A percentile compares a stretch with the other conserved stretches of the same genome.
These are phyloP conservation scores for Tylopilus subfusipes DNA, from an alignment of 768 basidiomycete genomes.

Conservation along the genomic window DNA sequence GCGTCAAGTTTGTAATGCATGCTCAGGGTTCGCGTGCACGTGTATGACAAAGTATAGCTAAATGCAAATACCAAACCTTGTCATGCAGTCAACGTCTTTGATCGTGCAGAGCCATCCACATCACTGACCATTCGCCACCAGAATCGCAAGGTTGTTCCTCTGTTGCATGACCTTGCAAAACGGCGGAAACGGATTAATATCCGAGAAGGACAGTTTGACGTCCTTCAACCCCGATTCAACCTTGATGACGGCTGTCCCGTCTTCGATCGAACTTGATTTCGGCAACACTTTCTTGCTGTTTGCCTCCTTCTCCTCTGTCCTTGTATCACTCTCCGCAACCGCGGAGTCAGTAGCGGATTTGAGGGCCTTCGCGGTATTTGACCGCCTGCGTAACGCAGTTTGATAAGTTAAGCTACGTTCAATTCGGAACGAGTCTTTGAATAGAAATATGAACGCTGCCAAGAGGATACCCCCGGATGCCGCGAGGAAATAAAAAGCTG, in stretches of 20 bases:
- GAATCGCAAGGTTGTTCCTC: slow-evolving; percentile 63
- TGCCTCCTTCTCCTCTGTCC: slow-evolving; percentile 10
- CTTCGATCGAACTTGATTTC: slow-evolving; percentile 23
- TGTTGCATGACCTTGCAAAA: slow-evolving; percentile 54
- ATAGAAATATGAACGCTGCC: slow-evolving; percentile 58
- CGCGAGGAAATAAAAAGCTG: slow-evolving; percentile 78
- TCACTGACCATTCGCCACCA: slow-evolving; percentile 34
- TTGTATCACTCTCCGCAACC: slow-evolving; percentile 11
- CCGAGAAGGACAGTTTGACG: slow-evolving; percentile 56
- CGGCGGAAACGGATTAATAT: slow-evolving; percentile 73
- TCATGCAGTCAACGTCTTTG: slow-evolving; percentile 7
- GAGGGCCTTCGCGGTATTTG: slow-evolving; percentile 23
- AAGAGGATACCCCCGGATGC: slow-evolving; percentile 56
- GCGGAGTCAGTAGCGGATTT: slow-evolving; percentile 22
- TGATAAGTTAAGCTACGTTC: slow-evolving; percentile 84
- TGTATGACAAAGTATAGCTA: slow-evolving; percentile 69
- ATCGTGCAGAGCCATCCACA: not conserved
- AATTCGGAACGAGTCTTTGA: slow-evolving; percentile 79
- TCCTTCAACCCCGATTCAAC: slow-evolving; percentile 19
- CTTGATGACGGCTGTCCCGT: slow-evolving; percentile 13
- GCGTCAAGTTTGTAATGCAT: slow-evolving; percentile 62
- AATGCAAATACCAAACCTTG: slow-evolving; percentile 70
- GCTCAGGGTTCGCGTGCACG: slow-evolving; percentile 66
- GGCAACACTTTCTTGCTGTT: slow-evolving; percentile 13
- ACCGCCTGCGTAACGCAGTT: slow-evolving; percentile 49